Evolutionary conservation across 2,329 filamentous ascomycete species (phyloP), one percentile per base, ranked within the genome.

Genomic region (Knufia fluminis): DNA sequence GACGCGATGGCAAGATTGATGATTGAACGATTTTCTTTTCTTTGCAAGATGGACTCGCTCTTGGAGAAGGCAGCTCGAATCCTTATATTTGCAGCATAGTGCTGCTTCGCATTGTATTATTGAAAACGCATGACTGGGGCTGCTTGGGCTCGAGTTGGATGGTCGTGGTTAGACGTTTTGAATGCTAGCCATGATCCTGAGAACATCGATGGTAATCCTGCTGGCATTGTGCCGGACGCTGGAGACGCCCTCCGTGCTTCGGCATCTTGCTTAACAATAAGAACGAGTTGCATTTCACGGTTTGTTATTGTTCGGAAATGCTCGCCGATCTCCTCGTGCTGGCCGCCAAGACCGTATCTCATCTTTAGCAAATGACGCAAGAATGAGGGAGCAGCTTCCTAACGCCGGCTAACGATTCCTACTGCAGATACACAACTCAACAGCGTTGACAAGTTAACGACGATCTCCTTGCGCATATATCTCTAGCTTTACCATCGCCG

Each of bases 21-120:
- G 45, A 53, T 17, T 41, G 24, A 42, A 49, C 46, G 46, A 52
- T 48, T 53, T 52, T 42, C 41, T 48, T n/a, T 43, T 40, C 28
- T 28, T 28, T 28, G 6, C 26, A 12, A 28, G 12, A 6, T 28
- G 26, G 32, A 12, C 14, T 23, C 6, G 8, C n/a, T 26, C 12
- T n/a, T 2, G 8, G 45, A 9, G 19, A 17, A 20, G 19, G 14
- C 24, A 10, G 16, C 12, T 8, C 9, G 17, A 22, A 22, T 3
- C 17, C 8, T 19, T 12, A 19, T 40, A 20, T 40, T 40, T 17
- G 9, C 16, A 22, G 38, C 17, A 22, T 40, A 22, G 38, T 3
- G 12, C 38, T 4, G 17, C 3, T 12, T 17, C 4, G 38, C n/a
- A 17, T 22, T 16, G 38, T 17, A 40, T 10, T 4, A 40, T 40